Evolutionary conservation across 257 asterid species (phyloP).

Genomic region (Coffea eugenioides): DNA sequence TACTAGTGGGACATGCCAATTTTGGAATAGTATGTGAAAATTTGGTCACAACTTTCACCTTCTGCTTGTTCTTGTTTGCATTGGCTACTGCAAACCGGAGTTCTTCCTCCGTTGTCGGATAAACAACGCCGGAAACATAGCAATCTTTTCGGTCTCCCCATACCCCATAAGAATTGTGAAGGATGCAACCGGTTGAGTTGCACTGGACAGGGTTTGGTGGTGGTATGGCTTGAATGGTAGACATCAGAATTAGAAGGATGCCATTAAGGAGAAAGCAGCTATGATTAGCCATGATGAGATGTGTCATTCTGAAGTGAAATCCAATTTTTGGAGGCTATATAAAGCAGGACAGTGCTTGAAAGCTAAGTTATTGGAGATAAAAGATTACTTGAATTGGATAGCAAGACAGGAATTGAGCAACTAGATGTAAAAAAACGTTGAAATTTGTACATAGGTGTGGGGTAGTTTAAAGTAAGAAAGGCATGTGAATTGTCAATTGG

Average conservation of each 20-base stretch:
- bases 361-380: conserved; percentile 23
- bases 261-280: conserved; percentile 8
- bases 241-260: conserved; percentile 2
- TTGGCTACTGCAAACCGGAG: conserved; percentile 56
- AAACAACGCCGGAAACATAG: conserved; percentile 40
- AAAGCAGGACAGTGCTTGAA: conserved; percentile 30
- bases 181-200: conserved; percentile 46
- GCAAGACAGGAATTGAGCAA: conserved; percentile 12
- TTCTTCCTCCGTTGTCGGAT: conserved; percentile 65
- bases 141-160: conserved; percentile 72
- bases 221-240: conserved; percentile 43
- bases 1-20: conserved; percentile 49
- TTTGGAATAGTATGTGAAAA: conserved; percentile 82
- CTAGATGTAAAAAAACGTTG: neutral
- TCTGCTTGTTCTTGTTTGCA: conserved; percentile 46
- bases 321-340: neutral
- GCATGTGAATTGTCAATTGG: no score
- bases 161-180: conserved; percentile 61
- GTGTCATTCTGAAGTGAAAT: neutral
- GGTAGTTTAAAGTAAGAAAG: no score
- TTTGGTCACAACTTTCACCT: conserved; percentile 60
- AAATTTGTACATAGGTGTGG: neutral
- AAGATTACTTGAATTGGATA: conserved; percentile 24
- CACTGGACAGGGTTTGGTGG: conserved; percentile 68
- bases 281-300: conserved; percentile 15